phyloP scores from a whole-genome alignment of 352 stramenopile genomes.

The Pythium utonaiense region DNA sequence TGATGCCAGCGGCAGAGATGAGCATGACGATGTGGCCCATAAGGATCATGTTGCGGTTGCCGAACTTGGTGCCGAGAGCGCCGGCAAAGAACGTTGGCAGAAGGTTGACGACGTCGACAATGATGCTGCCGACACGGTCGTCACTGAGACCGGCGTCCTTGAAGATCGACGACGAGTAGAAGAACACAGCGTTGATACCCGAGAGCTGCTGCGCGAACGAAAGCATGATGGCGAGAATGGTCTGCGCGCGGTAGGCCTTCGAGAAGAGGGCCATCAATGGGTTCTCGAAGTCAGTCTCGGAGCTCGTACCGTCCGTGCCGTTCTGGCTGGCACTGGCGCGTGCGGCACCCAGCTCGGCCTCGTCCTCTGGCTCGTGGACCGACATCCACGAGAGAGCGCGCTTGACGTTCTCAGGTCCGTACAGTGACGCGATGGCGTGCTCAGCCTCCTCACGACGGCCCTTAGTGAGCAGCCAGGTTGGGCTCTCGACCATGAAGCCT shows the following conservation, averaged over 20 bases:
- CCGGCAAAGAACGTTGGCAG: constrained; percentile 32
- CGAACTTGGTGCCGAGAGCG: constrained; percentile 38
- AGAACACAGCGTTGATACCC: constrained; percentile 56
- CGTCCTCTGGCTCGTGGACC: constrained; percentile 20
- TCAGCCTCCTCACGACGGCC: constrained; percentile 29
- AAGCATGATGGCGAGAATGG: constrained; percentile 38
- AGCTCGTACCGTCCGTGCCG: neutral
- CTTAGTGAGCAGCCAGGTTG: constrained; percentile 32
- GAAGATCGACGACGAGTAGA: constrained; percentile 49
- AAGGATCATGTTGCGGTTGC: constrained; percentile 52
- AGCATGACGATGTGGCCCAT: constrained; percentile 40
- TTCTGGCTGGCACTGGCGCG: constrained; percentile 12
- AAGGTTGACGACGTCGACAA: constrained; percentile 45
- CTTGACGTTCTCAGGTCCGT: constrained; percentile 28
- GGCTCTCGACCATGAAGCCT: constrained; percentile 42
- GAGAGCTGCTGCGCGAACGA: constrained; percentile 46
- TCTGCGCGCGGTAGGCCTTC: constrained; percentile 32
- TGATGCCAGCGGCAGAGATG: constrained; percentile 42
- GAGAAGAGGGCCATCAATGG: constrained; percentile 32
- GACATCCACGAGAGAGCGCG: constrained; percentile 30
- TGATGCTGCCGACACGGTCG: constrained; percentile 34
- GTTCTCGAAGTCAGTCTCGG: constrained; percentile 8
- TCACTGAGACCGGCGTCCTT: constrained; percentile 31
- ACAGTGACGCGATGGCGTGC: constrained; percentile 26
- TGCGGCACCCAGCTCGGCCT: constrained; percentile 7